A percentile compares a stretch with the other conserved stretches of the same genome.
Evolutionary conservation across 768 basidiomycete species (phyloP).

Genomic region (Russula emetica): DNA sequence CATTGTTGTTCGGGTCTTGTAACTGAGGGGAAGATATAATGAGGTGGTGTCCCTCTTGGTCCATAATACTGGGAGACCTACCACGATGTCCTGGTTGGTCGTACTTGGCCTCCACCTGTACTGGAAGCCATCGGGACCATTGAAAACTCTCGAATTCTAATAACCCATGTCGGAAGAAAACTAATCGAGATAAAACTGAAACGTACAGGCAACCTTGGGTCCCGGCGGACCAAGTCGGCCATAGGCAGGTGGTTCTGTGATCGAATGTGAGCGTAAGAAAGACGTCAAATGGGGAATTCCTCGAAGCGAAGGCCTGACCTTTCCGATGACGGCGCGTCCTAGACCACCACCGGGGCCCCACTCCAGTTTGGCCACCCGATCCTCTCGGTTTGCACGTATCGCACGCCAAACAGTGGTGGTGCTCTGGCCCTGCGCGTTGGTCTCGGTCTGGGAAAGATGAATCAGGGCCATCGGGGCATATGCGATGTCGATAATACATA

Average conservation of each 20-base stretch:
- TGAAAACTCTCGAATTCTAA: constrained; percentile 53
- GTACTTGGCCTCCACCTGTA: constrained; percentile 78
- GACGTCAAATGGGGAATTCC: constrained; percentile 30
- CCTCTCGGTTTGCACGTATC: constrained; percentile 82
- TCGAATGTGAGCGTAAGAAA: constrained; percentile 21
- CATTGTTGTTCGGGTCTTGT: constrained; percentile 61
- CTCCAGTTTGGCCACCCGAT: constrained; percentile 83
- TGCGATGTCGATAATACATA: constrained; percentile 35
- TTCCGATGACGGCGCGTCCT: constrained; percentile 81
- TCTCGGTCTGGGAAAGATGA: constrained; percentile 51
- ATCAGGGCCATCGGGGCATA: constrained; percentile 31
- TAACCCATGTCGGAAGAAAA: constrained; percentile 15
- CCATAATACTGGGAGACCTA: constrained; percentile 31
- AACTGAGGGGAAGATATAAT: constrained; percentile 43
- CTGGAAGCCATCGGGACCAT: constrained; percentile 74
- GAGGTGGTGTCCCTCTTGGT: constrained; percentile 6
- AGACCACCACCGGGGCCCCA: constrained; percentile 81
- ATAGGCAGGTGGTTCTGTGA: constrained; percentile 70
- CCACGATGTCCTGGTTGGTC: constrained; percentile 48
- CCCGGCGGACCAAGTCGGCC: constrained; percentile 74
- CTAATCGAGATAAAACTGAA: constrained; percentile 18
- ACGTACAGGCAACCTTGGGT: constrained; percentile 58
- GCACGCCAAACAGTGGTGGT: constrained; percentile 76
- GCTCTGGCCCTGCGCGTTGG: constrained; percentile 57
- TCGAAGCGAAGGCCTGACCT: constrained; percentile 44